Evolutionary conservation across 2,329 filamentous ascomycete species (phyloP), one percentile per base, ranked within the genome.

Genomic region (Ophiostoma tasmaniense): DNA sequence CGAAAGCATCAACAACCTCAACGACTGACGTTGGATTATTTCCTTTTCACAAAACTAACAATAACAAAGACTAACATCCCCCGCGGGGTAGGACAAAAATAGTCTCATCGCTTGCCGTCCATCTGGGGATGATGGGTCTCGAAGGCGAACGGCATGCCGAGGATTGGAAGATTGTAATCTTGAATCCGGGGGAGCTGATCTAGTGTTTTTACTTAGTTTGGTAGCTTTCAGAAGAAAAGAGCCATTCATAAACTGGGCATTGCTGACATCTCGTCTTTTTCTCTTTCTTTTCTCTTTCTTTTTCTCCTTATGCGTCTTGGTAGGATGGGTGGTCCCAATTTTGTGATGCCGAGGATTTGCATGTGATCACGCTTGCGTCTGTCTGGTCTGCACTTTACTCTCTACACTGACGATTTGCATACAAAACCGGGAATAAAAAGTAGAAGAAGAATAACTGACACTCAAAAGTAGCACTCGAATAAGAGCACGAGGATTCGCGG

Each of bases 1-100:
- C 33, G 33, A 33, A n/a, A 25, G 28, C 50, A 55, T 1, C 13
- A 20, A 1, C 45, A 22, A 61, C 25, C 11, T 20, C 55, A 33
- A 28, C 55, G 30, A 61, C 25, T 61, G 55, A 61, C 55, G 55
- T 61, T 61, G 55, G 25, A 61, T 61, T 61, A 61, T 61, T 61
- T 30, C 55, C 25, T 2, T 30, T 61, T 61, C 4, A 2, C 11
- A 13, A 55, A 39, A 39, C 3, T 8, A 52, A 25, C 30, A 33
- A 61, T 14, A 61, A 55, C n/a, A 55, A 55, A 45, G 20, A 45
- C 50, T 55, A 55, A 14, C 25, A 30, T 64, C 28, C 61, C 61
- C 61, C 61, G 61, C 61, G 61, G 61, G 61, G 61, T 61, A 64
- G 37, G 61, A 64, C 30, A 64, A 64, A 64, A 37, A 64, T 64